A percentile compares a stretch with the other conserved stretches of the same genome.
phyloP scores from a whole-genome alignment of 768 basidiomycete genomes.

The Cystoderma amianthinum region DNA sequence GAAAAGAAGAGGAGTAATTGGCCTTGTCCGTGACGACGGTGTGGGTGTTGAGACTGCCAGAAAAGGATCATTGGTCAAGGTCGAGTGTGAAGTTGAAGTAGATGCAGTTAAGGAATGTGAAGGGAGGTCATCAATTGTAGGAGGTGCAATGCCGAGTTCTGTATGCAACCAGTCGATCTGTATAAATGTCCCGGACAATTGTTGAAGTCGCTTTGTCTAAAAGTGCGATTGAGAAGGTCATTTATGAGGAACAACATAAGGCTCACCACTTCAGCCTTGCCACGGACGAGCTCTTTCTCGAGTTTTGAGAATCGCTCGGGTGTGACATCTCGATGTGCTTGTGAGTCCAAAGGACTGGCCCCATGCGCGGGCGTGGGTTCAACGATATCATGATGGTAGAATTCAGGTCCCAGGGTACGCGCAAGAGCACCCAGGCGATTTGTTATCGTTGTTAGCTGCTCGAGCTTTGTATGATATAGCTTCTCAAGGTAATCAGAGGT shows the following conservation, averaged over 20 bases:
- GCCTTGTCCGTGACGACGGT: constrained; percentile 31
- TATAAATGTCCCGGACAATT: constrained; percentile 55
- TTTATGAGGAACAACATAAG: neutral
- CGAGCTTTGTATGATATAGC: constrained; percentile 73
- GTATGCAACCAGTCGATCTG: constrained; percentile 80
- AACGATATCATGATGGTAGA: constrained; percentile 49
- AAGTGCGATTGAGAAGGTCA: neutral
- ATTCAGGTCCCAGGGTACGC: constrained; percentile 54
- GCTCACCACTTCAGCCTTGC: constrained; percentile 82
- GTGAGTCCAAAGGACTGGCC: constrained; percentile 26
- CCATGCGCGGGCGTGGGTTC: constrained; percentile 36
- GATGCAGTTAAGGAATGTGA: constrained; percentile 16
- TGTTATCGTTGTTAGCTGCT: constrained; percentile 64
- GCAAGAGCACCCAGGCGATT: constrained; percentile 56
- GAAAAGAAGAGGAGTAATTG: constrained; percentile 29
- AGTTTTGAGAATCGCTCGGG: constrained; percentile 75
- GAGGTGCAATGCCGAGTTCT: constrained; percentile 72
- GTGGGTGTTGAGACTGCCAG: constrained; percentile 41
- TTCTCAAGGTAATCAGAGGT: constrained; percentile 14
- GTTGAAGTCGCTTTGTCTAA: constrained; percentile 61
- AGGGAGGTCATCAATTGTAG: constrained; percentile 40
- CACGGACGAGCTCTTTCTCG: constrained; percentile 79
- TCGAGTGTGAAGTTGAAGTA: constrained; percentile 22
- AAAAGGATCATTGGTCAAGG: constrained; percentile 40
- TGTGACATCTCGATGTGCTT: constrained; percentile 61